Base-by-base conservation (phyloP, 805 yeast species). In the Myxozyma neglecta region DNA sequence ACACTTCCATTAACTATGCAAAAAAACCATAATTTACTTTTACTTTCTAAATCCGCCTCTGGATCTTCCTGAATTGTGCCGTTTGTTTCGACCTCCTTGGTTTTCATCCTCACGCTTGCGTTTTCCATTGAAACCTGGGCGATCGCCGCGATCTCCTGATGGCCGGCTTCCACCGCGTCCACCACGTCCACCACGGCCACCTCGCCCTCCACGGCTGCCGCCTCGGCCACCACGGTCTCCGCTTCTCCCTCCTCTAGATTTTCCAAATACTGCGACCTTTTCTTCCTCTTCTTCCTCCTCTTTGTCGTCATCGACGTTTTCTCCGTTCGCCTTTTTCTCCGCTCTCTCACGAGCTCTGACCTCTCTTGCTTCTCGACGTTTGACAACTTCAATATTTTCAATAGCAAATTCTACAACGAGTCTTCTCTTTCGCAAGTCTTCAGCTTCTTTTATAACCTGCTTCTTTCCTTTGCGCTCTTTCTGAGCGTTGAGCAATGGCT, bases 391-490 rank as follows among this genome's bases (percentile, higher is more conserved):
- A 36, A 97, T 96, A 73, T 94, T 91, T 73, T 94, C 99, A 70
- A 94, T 82, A 6, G 99, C 97, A 79, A 94, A 94, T 74, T 94
- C 99, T 37, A 85, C 98, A 70, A 93, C 89, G 62, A 94, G 79
- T 64, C 90, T 84, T 77, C 97, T 85, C 72, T 83, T 83, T 58
- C 80, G 79, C 43, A 79, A 69, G 29, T 78, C 75, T 10, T 62
- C 66, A 6, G 58, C 48, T 20, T 68, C 45, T 43, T 67, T 70
- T 5, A 63, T 24, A 20, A 18, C 50, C 8, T 20, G 48, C 16
- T 39, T 51, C 37, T 40, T 39, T 9, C 35, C 48, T 34, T 45
- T 53, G 49, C 16, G 34, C 13, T 13, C 40, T 53, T 18, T 57
- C 51, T 52, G 62, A 68, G 35, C 53, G 56, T 45, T 53, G 52